Evolutionary conservation across 2,329 filamentous ascomycete genomes (phyloP).

Genomic region (Microsporum ferrugineum): DNA sequence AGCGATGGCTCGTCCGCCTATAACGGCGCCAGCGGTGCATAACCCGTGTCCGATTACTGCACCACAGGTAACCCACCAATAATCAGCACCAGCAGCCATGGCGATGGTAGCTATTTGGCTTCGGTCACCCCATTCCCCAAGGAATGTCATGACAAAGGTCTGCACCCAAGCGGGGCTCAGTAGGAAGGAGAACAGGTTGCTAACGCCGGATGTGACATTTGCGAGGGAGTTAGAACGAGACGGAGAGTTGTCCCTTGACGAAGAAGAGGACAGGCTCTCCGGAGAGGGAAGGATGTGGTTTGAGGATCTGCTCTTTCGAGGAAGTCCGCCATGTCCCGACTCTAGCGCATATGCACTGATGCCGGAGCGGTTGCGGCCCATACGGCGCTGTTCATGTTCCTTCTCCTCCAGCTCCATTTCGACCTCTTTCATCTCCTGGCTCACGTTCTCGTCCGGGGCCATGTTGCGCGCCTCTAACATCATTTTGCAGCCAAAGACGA

Average conservation of each 20-base stretch:
- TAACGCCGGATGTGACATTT: slow-evolving; percentile 51
- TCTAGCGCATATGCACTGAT: slow-evolving; percentile 68
- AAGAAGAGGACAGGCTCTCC: slow-evolving; percentile 67
- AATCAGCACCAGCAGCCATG: slow-evolving; percentile 96
- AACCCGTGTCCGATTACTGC: slow-evolving; percentile 76
- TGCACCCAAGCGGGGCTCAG: slow-evolving; percentile 96
- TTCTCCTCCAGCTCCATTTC: slow-evolving; percentile 90
- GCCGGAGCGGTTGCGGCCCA: slow-evolving; percentile 53
- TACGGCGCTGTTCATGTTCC: slow-evolving; percentile 61
- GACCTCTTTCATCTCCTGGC: slow-evolving; percentile 96
- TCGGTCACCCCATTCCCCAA: slow-evolving; percentile 95
- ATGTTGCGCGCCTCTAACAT: slow-evolving; percentile 79
- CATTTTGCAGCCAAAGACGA: slow-evolving; percentile 77
- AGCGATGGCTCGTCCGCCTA: slow-evolving; percentile 85
- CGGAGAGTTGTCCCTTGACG: slow-evolving; percentile 49
- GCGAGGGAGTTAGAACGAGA: slow-evolving; percentile 35
- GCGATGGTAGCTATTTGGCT: slow-evolving; percentile 97
- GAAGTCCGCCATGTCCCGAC: slow-evolving; percentile 55
- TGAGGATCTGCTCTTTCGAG: slow-evolving; percentile 55
- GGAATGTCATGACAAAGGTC: slow-evolving; percentile 97
- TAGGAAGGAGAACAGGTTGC: slow-evolving; percentile 76
- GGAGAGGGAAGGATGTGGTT: slow-evolving; percentile 68
- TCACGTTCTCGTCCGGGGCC: slow-evolving; percentile 78
- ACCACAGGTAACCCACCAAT: slow-evolving; percentile 95
- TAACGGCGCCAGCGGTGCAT: slow-evolving; percentile 82